Evolutionary conservation across 2,329 filamentous ascomycete species (phyloP).

Genomic region (Raffaelea deltoideospora): DNA sequence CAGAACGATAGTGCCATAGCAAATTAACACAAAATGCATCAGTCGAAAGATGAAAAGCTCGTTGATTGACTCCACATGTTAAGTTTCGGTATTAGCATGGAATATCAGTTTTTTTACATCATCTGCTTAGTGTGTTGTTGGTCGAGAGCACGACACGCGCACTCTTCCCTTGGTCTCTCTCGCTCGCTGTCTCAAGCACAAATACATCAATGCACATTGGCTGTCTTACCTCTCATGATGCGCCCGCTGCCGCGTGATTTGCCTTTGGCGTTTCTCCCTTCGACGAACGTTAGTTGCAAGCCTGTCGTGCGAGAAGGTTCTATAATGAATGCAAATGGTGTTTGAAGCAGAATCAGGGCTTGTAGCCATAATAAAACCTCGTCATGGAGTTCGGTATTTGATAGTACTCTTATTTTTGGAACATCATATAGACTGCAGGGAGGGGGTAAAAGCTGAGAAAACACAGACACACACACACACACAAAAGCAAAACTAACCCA

Average conservation of each 20-base stretch:
- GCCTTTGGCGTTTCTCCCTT: too few relatives aligned
- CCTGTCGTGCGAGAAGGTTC: too few relatives aligned
- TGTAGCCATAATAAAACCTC: too few relatives aligned
- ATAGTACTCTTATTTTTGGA: slow-evolving; percentile 26
- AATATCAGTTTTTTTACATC: slow-evolving; percentile 53
- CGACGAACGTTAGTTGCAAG: too few relatives aligned
- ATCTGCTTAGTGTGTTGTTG: slow-evolving; percentile 21
- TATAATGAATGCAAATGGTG: background rate
- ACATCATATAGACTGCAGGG: slow-evolving; percentile 20
- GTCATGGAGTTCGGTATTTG: slow-evolving; percentile 24
- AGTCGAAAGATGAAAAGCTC: slow-evolving; percentile 79
- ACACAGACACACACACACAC: background rate
- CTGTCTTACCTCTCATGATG: slow-evolving; percentile 6
- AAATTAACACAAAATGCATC: slow-evolving; percentile 29
- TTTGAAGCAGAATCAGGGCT: slow-evolving; percentile 8
- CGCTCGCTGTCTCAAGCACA: too few relatives aligned
- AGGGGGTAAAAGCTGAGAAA: background rate
- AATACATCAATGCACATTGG: background rate
- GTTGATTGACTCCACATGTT: slow-evolving; percentile 49
- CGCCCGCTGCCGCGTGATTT: too few relatives aligned
- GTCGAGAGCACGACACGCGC: too few relatives aligned
- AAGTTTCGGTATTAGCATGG: slow-evolving; percentile 63
- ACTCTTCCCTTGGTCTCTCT: too few relatives aligned
- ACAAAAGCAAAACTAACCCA: background rate
- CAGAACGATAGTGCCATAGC: slow-evolving; percentile 5